Base-by-base conservation (phyloP, 2,329 filamentous ascomycete species). In the Trichoderma aggressivum region DNA sequence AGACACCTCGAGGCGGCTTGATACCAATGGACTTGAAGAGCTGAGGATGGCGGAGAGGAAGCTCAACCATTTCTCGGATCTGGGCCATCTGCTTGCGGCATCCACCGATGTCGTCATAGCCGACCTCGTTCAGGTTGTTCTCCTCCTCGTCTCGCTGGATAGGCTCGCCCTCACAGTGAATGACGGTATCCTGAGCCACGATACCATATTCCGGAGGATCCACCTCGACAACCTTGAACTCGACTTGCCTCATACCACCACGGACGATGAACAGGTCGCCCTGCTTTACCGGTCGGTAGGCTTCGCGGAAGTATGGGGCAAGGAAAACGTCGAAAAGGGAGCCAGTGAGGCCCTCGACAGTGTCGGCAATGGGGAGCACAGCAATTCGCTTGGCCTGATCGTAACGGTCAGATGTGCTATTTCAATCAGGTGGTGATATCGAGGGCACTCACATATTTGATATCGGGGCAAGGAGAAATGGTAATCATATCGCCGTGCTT, bases 11-110 rank as follows among this genome's bases (percentile, higher is more conserved):
- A 59, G 96, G 96, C 70, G 96, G 96, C 89, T 99, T 99, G 86
- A 99, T 98, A 90, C 96, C 96, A 80, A 99, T 98, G 53, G 95
- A 98, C 88, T 98, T 99, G 92, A 99, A 99, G 64, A 99, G 92
- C 83, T 98, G 96, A 73, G 96, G 96, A 84, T 99, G 96, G 79
- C 96, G 91, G 73, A 99, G 89, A 73, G 96, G 96, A 76, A 99
- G 87, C 88, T 99, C 96, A 75, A 99, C 96, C 88, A 99, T 91
- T 83, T 99, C 96, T 81, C 96, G 93, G 78, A 99, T 97, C 87
- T 99, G 96, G 74, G 96, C 96, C 96, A 99, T 98, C 86, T 99
- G 96, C 87, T 99, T 99, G 80, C 96, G 90, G 89, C 96, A 98
- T 76, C 96, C 96, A 88, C 96, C 96, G 84, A 99, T 99, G 81